Evolutionary conservation across 139 green algal genomes (phyloP), one percentile per base, ranked within the genome.

Genomic region (Deuterostichococcus epilithicus): DNA sequence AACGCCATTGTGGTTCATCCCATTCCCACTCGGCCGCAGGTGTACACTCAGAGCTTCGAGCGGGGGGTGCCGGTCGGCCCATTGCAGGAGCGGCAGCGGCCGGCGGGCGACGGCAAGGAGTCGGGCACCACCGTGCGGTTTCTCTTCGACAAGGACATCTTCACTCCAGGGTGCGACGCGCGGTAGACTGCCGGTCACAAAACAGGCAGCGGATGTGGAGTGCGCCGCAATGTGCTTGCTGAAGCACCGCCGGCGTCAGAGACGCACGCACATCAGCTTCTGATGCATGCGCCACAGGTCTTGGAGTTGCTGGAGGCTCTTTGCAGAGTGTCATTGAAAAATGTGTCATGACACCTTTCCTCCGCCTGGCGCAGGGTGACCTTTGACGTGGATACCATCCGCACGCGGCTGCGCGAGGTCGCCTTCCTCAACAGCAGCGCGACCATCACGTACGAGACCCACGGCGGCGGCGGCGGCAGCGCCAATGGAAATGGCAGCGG

Each of bases 361-460:
- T 30, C 4, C 78, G n/a, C n/a, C n/a, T n/a, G n/a, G n/a, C n/a
- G 77, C 75, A 88, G 85, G 0, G 82, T 86, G n/a, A 76, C 37
- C 0, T 95, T 95, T 84, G 90, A 97, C 71, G 81, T 86, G 0
- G 87, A 95, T 60, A 95, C 87, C 36, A 92, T 99, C 59, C 80
- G 78, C 20, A 79, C 85, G 0, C 89, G 95, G 26, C 84, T 99
- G 70, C 85, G 92, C 4, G 96, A 99, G 86, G 85, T 99, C 26
- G 95, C 96, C 5, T 99, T 98, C 86, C 87, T 99, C 5, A 98
- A 99, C 88, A 80, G 68, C 73, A 59, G 45, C 18, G 94, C 88
- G 42, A 92, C 85, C 30, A 90, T 96, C 28, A 74, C 78, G 32
- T 91, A 90, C 66, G 65, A 68, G 35, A 33, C 45, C 58, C 65